Conservation (phyloP, 73 alveolate species). For the Loxodes magnus region DNA sequence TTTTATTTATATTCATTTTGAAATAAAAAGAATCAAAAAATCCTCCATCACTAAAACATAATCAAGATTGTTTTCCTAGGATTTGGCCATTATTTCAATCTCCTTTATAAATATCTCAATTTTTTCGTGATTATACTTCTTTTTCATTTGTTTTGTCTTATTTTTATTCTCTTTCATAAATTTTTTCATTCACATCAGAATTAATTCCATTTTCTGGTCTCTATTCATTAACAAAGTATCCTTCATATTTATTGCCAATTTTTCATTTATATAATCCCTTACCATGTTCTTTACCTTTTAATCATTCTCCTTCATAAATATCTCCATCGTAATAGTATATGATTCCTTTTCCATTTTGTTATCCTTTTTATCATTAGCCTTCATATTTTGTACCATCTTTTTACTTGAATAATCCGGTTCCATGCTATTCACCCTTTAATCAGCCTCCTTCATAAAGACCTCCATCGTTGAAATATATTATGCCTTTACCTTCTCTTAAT, state of each 20-base stretch:
- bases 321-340: background rate
- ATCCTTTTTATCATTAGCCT: no score
- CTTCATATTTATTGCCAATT: slow-evolving; percentile 17
- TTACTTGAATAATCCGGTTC: no score
- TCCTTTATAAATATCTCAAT: slow-evolving; percentile 51
- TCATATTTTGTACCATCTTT: no score
- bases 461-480: no score
- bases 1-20: no score
- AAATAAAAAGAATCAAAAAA: no score
- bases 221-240: slow-evolving; percentile 12
- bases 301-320: slow-evolving; percentile 26
- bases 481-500: no score
- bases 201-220: slow-evolving; percentile 27
- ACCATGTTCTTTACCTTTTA: slow-evolving; percentile 20
- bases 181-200: slow-evolving; percentile 42
- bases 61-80: no score
- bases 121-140: slow-evolving; percentile 45
- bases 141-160: slow-evolving; percentile 53
- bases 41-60: no score
- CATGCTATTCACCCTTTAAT: no score
- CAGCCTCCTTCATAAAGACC: no score
- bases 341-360: no score
- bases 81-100: slow-evolving; percentile 44
- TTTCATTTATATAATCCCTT: slow-evolving; percentile 12
- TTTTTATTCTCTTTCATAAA: slow-evolving; percentile 60